Evolutionary conservation across 2,329 filamentous ascomycete genomes (phyloP), one percentile per base, ranked within the genome.

Genomic region (Orbilia javanica): DNA sequence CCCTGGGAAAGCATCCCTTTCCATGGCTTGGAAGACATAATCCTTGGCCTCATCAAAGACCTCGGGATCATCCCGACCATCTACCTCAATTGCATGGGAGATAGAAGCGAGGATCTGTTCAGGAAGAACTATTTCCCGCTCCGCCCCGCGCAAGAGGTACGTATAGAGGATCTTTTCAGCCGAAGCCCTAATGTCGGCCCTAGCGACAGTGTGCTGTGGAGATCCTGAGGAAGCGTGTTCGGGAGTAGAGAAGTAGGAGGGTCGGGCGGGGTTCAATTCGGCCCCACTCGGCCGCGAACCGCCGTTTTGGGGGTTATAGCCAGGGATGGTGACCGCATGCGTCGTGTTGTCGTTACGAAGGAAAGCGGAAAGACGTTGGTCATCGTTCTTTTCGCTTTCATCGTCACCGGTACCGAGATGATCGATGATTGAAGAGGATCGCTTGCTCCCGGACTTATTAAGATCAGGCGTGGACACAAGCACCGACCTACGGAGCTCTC

Each of bases 101-200:
- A 98, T 94, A 25, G 94, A 91, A 68, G 92, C 88, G 0, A 95
- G 91, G 82, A 98, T 97, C 36, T 90, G 90, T 79, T 94, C 92
- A 0, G 96, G 95, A 4, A 99, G 88, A 55, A 94, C 94, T 81
- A 99, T 98, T 85, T 99, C 96, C 81, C 96, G 90, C 85, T 99
- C 96, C 0, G 96, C 93, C n/a, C 94, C 94, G 0, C 94, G 94
- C 1, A 99, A 89, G 4, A 99, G 87, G 83, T 96, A 99, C 0
- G 95, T 98, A 85, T 97, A 99, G n/a, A 99, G 88, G 63, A 99
- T 97, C 88, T 97, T 97, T 86, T 98, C 96, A 0, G 96, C 96
- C 2, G 93, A 97, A 8, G 94, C 92, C 72, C 94, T 90, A 81
- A 99, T 94, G 82, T 99, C 96, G 79, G 93, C 90, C 80, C 96